A percentile compares a stretch with the other conserved stretches of the same genome.
Conservation (phyloP, 805 yeast genomes). For the Hanseniaspora thailandica region DNA sequence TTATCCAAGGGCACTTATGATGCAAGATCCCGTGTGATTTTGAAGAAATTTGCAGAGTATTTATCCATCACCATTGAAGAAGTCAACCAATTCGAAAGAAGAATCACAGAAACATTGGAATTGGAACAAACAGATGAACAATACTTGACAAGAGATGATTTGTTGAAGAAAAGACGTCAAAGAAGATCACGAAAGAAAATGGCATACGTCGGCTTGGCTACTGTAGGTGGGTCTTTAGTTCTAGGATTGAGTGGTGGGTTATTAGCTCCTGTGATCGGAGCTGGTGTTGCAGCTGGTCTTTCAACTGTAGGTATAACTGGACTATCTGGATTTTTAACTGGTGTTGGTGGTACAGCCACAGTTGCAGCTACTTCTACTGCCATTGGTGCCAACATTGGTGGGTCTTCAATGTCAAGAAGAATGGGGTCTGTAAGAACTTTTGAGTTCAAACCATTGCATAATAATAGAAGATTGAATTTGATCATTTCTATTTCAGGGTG, state of each 20-base stretch:
- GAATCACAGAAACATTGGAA: conserved; percentile 83
- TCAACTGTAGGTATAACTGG: conserved; percentile 91
- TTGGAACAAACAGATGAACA: conserved; percentile 68
- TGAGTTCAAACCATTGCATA: conserved; percentile 85
- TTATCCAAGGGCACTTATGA: conserved; percentile 81
- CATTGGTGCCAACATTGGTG: conserved; percentile 82
- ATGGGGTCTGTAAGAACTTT: conserved; percentile 88
- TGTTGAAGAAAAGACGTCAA: conserved; percentile 61
- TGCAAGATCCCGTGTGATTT: conserved; percentile 72
- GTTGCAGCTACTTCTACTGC: conserved; percentile 88
- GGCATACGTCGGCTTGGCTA: conserved; percentile 86
- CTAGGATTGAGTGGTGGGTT: conserved; percentile 92
- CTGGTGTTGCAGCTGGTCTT: conserved; percentile 94
- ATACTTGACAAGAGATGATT: conserved; percentile 59
- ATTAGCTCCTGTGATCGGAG: conserved; percentile 95
- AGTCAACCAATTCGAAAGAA: conserved; percentile 74
- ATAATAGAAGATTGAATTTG: conserved; percentile 75
- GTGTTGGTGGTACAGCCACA: conserved; percentile 90
- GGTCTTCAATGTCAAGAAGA: conserved; percentile 70
- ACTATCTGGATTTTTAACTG: conserved; percentile 85
- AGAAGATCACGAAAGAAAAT: conserved; percentile 53
- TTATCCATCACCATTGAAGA: conserved; percentile 55
- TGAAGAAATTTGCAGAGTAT: conserved; percentile 52
- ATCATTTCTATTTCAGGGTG: conserved; percentile 90
- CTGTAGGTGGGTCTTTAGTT: conserved; percentile 89